A percentile compares a stretch with the other conserved stretches of the same genome.
Conservation (phyloP, 2,329 filamentous ascomycete genomes). For the Cercospora sp. region DNA sequence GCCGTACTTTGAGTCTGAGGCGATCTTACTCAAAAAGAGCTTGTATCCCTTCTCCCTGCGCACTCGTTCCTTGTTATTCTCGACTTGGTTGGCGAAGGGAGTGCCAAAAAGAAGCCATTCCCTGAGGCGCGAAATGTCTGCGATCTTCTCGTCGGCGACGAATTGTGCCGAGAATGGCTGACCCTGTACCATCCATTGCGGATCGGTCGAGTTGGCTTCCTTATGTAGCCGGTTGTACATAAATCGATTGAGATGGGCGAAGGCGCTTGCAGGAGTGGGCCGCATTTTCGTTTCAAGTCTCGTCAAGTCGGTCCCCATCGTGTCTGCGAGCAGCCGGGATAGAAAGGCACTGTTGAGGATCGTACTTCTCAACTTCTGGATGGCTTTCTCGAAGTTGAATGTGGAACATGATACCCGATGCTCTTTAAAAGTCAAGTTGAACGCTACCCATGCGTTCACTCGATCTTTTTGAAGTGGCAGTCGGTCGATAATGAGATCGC, state of each 20-base stretch:
- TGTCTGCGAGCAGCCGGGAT: background rate
- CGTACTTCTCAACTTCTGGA: background rate
- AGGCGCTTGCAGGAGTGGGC: background rate
- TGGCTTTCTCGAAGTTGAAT: background rate
- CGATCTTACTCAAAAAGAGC: background rate
- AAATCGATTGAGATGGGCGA: background rate
- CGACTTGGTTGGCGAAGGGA: background rate
- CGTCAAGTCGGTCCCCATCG: background rate
- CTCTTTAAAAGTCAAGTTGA: background rate
- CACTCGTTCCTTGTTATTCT: background rate
- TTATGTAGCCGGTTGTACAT: background rate
- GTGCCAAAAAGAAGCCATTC: background rate
- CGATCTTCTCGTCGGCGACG: background rate
- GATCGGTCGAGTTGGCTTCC: background rate
- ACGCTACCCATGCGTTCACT: background rate
- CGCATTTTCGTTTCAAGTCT: background rate
- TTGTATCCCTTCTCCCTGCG: background rate
- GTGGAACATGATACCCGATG: background rate
- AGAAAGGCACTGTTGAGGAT: background rate
- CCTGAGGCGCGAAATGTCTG: background rate
- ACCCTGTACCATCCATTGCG: background rate
- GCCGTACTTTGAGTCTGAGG: background rate
- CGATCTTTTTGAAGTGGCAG: background rate
- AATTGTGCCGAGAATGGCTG: background rate
- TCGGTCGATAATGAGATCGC: background rate